phyloP scores from a whole-genome alignment of 140 eudicot genomes.

The Ambrosia hybrid region DNA sequence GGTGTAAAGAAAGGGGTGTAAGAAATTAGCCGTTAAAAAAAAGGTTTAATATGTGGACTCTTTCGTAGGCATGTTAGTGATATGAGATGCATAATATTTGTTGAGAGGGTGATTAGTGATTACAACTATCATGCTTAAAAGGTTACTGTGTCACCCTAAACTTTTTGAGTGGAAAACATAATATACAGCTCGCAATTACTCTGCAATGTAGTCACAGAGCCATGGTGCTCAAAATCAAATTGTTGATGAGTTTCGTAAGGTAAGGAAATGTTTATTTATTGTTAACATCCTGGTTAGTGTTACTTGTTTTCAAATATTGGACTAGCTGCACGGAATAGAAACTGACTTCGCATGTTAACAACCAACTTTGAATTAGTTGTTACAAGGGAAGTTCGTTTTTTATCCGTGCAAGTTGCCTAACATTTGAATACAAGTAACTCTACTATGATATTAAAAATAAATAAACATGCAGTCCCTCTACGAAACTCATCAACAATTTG shows the following conservation, averaged over 20 bases:
- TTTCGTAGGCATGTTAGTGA: conserved; percentile 49
- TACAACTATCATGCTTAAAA: conserved; percentile 60
- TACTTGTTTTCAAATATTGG: too few species aligned
- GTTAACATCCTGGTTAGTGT: not conserved
- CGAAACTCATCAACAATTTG: conserved; percentile 79
- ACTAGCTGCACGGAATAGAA: too few species aligned
- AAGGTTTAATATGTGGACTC: not conserved
- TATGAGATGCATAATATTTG: conserved; percentile 78
- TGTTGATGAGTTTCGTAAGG: conserved; percentile 77
- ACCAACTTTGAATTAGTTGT: too few species aligned
- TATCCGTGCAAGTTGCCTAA: too few species aligned
- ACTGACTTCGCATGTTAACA: too few species aligned
- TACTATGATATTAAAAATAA: not conserved
- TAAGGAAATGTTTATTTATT: conserved; percentile 41
- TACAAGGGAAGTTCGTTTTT: too few species aligned
- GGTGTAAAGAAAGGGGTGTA: too few species aligned
- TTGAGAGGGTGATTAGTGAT: conserved; percentile 50
- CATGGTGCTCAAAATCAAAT: conserved; percentile 58
- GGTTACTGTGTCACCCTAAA: conserved; percentile 46
- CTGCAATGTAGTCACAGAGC: conserved; percentile 58
- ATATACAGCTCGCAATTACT: conserved; percentile 59
- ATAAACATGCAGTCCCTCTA: conserved; percentile 51
- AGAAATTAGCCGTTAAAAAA: too few species aligned
- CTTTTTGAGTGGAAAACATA: conserved; percentile 59
- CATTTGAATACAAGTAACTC: not conserved